These are phyloP conservation scores for Alternaria brassicae DNA, from an alignment of 2,329 filamentous ascomycete genomes.

Conservation along the genomic window DNA sequence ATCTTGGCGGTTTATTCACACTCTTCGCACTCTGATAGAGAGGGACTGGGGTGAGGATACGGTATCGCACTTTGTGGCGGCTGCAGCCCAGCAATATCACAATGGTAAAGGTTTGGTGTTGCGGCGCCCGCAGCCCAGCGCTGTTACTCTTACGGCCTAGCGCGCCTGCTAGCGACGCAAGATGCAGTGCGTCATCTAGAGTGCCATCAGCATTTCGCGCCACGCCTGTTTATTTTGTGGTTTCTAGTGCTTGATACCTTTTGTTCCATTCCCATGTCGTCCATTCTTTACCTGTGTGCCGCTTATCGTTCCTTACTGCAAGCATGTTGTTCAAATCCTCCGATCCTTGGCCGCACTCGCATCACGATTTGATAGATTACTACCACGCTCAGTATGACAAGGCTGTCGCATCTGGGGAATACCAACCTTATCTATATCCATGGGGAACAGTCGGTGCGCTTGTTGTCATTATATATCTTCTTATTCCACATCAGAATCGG, in stretches of 20 bases:
- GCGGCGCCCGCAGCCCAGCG: conserved; percentile 20
- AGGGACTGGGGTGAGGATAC: conserved; percentile 15
- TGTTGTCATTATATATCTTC: conserved; percentile 57
- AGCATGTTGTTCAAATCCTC: conserved; percentile 22
- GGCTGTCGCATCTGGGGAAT: conserved; percentile 50
- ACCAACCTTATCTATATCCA: conserved; percentile 55
- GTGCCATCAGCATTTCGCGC: conserved; percentile 16
- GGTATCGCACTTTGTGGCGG: conserved; percentile 11
- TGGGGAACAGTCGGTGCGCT: conserved; percentile 50
- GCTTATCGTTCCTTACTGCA: conserved; percentile 3
- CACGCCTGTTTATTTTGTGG: conserved; percentile 22
- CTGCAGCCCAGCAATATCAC: conserved; percentile 29
- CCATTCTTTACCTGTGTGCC: conserved; percentile 4
- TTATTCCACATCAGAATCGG: conserved; percentile 57
- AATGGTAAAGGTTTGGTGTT: conserved; percentile 49
- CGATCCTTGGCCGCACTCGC: conserved; percentile 41
- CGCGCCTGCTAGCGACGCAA: conserved; percentile 24
- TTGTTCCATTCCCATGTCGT: conserved; percentile 3
- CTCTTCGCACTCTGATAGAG: conserved; percentile 4
- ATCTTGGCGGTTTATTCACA: conserved; percentile 60
- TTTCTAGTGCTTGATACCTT: not conserved
- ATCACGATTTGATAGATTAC: conserved; percentile 43
- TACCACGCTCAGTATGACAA: conserved; percentile 52
- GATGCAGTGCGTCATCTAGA: conserved; percentile 41
- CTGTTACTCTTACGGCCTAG: conserved; percentile 25